Base-by-base conservation (phyloP, 371 early-diverging fungal species). In the Mucor indicus region DNA sequence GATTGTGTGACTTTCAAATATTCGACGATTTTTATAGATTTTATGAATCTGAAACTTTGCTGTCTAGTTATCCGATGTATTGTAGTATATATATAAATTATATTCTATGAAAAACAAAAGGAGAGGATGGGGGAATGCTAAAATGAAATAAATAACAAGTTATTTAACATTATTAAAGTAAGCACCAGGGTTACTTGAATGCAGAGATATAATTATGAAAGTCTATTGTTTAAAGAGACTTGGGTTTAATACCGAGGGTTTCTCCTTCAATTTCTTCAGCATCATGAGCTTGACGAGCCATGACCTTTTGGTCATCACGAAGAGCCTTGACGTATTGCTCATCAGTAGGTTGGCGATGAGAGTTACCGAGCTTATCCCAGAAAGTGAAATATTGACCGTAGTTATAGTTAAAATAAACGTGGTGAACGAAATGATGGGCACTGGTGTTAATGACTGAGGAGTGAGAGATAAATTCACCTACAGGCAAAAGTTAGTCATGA, bases 381-480 rank as follows among this genome's bases (percentile, higher is more conserved):
- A 91, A 64, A 2, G 95, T 95, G 35, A 92, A 91, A 69, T 95
- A 97, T 70, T 98, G 98, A 4, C 98, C 96, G 57, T 92, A 97
- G 78, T 98, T 98, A 80, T 92, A 96, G 80, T 96, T 95, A 69
- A 98, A 98, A 69, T 98, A 93, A 42, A 93, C 69, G 55, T 98
- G 98, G 57, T 98, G 98, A 27, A 98, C 84, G 15, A 93, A 85
- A 67, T 98, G 98, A 60, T 98, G 95, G 12, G 96, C 96, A 13
- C 93, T 89, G 10, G 91, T 86, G 59, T 95, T 94, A 50, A 93
- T 77, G 23, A 75, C 58, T 1, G 59, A 49, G 9, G 77, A 77
- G 32, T 63, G 73, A 23, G 77, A 73, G 44, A 89, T 50, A 62
- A 83, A 85, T 47, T 79, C 83, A 37, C 85, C 81, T 69, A 69